Conservation (phyloP, 371 early-diverging fungal genomes). For the Phascolomyces articulosus region DNA sequence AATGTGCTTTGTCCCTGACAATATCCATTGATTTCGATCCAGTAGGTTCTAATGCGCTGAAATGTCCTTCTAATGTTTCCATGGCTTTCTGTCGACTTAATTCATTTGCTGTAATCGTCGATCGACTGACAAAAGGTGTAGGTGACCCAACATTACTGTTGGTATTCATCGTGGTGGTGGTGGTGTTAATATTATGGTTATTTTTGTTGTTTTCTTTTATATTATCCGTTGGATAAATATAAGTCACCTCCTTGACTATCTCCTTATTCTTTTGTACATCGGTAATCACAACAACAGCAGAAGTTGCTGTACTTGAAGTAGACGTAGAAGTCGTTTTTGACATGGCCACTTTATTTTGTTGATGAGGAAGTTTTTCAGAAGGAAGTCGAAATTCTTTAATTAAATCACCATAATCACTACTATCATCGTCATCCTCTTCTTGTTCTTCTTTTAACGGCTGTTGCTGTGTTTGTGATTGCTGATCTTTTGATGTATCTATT, state of each 20-base stretch:
- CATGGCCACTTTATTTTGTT: neutral
- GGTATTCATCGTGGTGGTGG: neutral
- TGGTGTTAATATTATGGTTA: neutral
- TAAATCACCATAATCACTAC: conserved; percentile 10
- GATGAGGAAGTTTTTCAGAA: conserved; percentile 2
- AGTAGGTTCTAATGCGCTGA: conserved; percentile 15
- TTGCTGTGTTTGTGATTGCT: no score
- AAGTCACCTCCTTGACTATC: neutral
- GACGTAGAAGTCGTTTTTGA: neutral
- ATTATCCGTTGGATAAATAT: neutral
- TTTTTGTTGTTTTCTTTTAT: neutral
- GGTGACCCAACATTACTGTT: neutral
- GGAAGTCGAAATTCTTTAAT: conserved; percentile 18
- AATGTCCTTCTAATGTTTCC: conserved; percentile 27
- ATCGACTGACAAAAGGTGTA: neutral
- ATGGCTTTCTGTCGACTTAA: conserved; percentile 35
- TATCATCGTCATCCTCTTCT: conserved; percentile 11
- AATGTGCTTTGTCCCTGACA: conserved; percentile 32
- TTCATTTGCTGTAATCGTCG: conserved; percentile 11
- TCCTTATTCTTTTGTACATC: neutral
- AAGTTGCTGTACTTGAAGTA: neutral
- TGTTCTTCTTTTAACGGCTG: no score
- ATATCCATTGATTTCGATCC: conserved; percentile 21
- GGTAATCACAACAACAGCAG: neutral
- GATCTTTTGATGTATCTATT: neutral